A percentile compares a stretch with the other conserved stretches of the same genome.
These are phyloP conservation scores for Helichrysum umbraculigerum DNA, from an alignment of 129 eudicot genomes.

Conservation along the genomic window DNA sequence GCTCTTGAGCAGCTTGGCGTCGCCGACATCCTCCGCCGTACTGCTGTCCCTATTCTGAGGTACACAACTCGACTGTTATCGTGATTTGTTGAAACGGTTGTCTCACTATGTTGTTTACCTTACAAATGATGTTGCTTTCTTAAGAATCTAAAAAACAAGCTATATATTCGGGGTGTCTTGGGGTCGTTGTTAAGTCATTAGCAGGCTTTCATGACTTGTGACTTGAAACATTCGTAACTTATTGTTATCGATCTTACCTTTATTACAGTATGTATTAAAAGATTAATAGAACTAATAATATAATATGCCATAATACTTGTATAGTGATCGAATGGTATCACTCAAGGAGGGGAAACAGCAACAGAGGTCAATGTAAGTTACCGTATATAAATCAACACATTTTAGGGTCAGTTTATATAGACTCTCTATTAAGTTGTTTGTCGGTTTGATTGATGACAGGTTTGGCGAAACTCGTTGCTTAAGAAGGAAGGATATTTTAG, in stretches of 20 bases:
- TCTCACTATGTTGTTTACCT: too few species aligned
- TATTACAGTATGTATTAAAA: not conserved
- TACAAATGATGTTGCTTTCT: not conserved
- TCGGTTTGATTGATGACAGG: slow-evolving; percentile 9
- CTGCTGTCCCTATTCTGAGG: slow-evolving; percentile 32
- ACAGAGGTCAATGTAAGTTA: not conserved
- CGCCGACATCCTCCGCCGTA: slow-evolving; percentile 37
- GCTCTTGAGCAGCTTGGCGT: slow-evolving; percentile 58
- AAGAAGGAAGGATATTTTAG: slow-evolving; percentile 54
- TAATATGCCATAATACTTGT: not conserved
- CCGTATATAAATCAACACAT: not conserved
- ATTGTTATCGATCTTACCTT: not conserved
- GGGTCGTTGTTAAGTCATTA: not conserved
- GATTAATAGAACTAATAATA: too few species aligned
- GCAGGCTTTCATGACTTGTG: not conserved
- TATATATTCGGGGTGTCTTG: not conserved
- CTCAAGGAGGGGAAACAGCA: not conserved
- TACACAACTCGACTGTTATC: too few species aligned
- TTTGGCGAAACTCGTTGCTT: slow-evolving; percentile 55
- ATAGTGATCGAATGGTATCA: not conserved
- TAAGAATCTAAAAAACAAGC: too few species aligned
- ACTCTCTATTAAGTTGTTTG: not conserved
- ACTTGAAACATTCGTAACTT: not conserved
- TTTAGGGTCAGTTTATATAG: too few species aligned
- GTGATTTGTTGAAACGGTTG: too few species aligned